Evolutionary conservation across 371 early-diverging fungal genomes (phyloP), one percentile per base, ranked within the genome.

Genomic region (Globomyces sp.): DNA sequence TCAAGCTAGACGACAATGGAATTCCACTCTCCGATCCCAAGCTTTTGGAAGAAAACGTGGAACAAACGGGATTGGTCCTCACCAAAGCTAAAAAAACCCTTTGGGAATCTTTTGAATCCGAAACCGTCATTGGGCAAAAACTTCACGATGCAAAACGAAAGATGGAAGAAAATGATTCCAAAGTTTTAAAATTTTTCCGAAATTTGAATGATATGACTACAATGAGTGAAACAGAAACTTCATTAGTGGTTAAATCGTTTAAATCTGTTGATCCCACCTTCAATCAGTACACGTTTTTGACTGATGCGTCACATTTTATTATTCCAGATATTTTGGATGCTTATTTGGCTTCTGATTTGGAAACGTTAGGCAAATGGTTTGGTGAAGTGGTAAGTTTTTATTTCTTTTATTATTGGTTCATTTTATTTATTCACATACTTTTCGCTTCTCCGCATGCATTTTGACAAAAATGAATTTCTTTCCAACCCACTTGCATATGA

Each of bases 241-340:
- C 96, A 13, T 83, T 88, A 68, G 92, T 93, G n/a, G 85, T 96
- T 65, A 82, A 87, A 39, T 89, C 89, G 48, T 80, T 95, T 71
- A 78, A 86, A 71, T 66, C 73, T n/a, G 90, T 94, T 40, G 96
- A 98, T 64, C 96, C 94, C 4, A 68, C 77, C 2, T 97, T 98
- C 77, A 85, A 82, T 69, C 80, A 92, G 71, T 95, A 96, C 47
- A 79, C 72, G 41, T 97, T 96, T 73, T 76, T 96, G 82, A 85
- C 82, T 74, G 96, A 97, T 68, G 89, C 89, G 46, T 89, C 94
- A 65, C 89, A 89, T 74, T 96, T 86, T 68, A 92, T 93, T 63
- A 80, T 98, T 68, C 98, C 99, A n/a, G 99, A 98, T 72, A 76
- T 98, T 57, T 85, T 97, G 80, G 99, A 98, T 69, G 95, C 96